Base-by-base conservation (phyloP, 495 filamentous ascomycete genomes). In the Cenococcum geophilum region DNA sequence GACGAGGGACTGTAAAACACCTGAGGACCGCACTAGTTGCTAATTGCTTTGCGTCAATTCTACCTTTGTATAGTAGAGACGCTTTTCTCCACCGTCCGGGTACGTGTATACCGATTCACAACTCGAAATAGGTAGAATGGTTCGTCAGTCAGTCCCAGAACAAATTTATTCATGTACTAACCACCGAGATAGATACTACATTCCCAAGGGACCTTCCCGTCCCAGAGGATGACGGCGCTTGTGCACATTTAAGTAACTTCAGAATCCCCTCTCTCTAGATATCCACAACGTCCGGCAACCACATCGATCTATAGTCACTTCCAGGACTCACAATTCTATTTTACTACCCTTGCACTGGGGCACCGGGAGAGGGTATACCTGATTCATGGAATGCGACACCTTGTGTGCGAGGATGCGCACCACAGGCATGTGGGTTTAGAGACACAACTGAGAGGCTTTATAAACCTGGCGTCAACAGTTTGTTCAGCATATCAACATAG, bases 401-500 rank as follows among this genome's bases (percentile, higher is more conserved):
- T n/a, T 66, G 70, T 3, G 68, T 69, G 14, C 57, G 70, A 27
- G 70, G 70, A 40, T 72, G 69, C 58, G 71, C 70, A 18, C 70
- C 70, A 6, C 70, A 72, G 58, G 70, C 71, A 18, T 72, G 70
- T 48, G 64, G 57, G 0, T 72, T 71, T 54, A 63, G 70, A n/a
- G 70, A 72, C 48, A 59, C 60, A 21, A 62, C 25, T 16, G 34
- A 56, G 51, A 49, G 36, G 21, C 47, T 67, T 16, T 25, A 22
- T 6, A 48, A 59, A 10, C 54, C 58, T 10, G 69, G 69, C 12
- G 66, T 71, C 20, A 43, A 42, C 18, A 47, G 54, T 22, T 52
- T 71, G 25, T 70, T 62, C 48, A 64, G 69, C 10, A 16, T 62
- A 43, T 67, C 60, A 23, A 71, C 69, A 20, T 69, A 70, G 51